Base-by-base conservation (phyloP, 805 yeast species). In the Brettanomyces naardenensis region DNA sequence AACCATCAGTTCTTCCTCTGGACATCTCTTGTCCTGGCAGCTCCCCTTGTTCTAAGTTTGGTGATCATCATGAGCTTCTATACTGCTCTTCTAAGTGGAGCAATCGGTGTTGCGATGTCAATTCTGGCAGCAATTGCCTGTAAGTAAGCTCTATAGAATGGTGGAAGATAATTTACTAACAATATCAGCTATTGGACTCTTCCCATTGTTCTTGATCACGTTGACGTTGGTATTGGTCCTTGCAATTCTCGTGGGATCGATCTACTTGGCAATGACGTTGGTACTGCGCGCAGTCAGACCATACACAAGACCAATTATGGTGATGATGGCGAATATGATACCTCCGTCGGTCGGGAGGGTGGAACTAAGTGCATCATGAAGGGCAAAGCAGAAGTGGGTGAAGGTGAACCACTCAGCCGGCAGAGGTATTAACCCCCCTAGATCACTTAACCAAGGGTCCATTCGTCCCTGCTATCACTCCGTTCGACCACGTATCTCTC, bases 261-360 rank as follows among this genome's bases (percentile, higher is more conserved):
- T 36, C 14, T 48, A 49, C 28, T 22, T 39, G 15, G 28, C 38
- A 3, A 21, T 41, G n/a, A 19, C 28, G 4, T 39, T 44, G 25
- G 28, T 43, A 3, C 21, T 31, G 10, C 26, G 6, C 21, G 26
- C n/a, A 14, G 34, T 17, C 44, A 10, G 33, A 19, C 31, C 14
- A 45, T 9, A 52, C 54, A 18, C 36, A 4, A 52, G 62, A 29
- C 30, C 42, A 2, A 28, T 47, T 17, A 35, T 59, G 9, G 37
- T 47, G 6, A 44, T 27, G 15, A 15, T 58, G 9, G 65, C 64
- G 4, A 60, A 58, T 36, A 21, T 31, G 30, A 20, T 61, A 23
- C 64, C 64, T 3, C 63, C 64, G 0, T 59, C 64, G 1, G 54
- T 61, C 2, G 65, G 64, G 2, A 42, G 42, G 14, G 36, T 35